A percentile compares a stretch with the other conserved stretches of the same genome.
Conservation (phyloP, 345 rosid genomes). For the Xanthoceras sorbifolium region DNA sequence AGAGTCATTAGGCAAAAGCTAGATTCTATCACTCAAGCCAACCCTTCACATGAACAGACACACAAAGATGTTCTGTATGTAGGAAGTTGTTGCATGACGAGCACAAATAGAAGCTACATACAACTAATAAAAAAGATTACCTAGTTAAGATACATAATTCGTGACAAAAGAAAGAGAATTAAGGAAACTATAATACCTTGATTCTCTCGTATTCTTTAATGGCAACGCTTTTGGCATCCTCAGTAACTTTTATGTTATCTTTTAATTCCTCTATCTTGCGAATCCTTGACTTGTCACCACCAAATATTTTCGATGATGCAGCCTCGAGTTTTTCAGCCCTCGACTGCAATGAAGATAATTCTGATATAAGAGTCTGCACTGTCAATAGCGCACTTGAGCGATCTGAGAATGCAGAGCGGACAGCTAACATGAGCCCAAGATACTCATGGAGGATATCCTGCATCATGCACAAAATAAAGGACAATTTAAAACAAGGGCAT, state of each 20-base stretch:
- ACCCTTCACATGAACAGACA: background rate
- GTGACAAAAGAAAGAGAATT: background rate
- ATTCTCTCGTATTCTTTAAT: constrained; percentile 85
- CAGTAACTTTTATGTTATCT: constrained; percentile 75
- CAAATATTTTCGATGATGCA: constrained; percentile 92
- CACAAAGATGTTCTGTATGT: background rate
- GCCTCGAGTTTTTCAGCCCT: constrained; percentile 92
- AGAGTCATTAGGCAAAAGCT: background rate
- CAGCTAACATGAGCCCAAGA: constrained; percentile 87
- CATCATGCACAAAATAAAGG: constrained; percentile 11
- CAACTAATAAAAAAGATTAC: background rate
- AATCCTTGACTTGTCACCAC: constrained; percentile 95
- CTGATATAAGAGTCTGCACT: constrained; percentile 88
- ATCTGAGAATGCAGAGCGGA: constrained; percentile 86
- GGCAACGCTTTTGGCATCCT: constrained; percentile 87
- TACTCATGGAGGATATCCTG: constrained; percentile 94
- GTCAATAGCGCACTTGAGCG: constrained; percentile 87
- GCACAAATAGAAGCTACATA: background rate
- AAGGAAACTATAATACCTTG: constrained; percentile 51
- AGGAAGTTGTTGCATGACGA: background rate
- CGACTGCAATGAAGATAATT: constrained; percentile 63
- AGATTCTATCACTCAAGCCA: constrained; percentile 1
- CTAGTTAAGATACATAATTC: background rate
- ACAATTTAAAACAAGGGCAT: constrained; percentile 3
- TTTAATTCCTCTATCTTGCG: constrained; percentile 84